phyloP scores from a whole-genome alignment of 805 yeast species.

The Pichia heedii region DNA sequence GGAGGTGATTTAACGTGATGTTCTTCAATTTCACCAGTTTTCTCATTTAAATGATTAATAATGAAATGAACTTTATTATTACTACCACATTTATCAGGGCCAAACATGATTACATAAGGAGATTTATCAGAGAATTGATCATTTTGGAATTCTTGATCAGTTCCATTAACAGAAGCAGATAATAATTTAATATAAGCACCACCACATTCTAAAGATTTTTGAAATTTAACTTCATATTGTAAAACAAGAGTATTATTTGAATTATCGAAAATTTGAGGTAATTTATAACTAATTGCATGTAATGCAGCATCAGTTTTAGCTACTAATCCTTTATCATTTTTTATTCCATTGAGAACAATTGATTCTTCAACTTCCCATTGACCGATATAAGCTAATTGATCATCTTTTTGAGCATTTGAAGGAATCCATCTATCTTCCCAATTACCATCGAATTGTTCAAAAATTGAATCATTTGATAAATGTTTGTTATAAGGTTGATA shows the following conservation, averaged over 20 bases:
- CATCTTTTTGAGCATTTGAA: constrained; percentile 47
- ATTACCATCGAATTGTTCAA: constrained; percentile 53
- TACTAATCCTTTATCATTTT: constrained; percentile 67
- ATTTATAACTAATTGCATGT: constrained; percentile 66
- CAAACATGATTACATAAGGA: constrained; percentile 84
- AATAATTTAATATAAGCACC: constrained; percentile 83
- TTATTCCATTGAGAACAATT: constrained; percentile 46
- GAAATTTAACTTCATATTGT: constrained; percentile 84
- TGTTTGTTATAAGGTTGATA: constrained; percentile 27
- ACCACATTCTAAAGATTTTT: constrained; percentile 72
- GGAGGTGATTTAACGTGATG: constrained; percentile 65
- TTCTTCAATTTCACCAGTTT: constrained; percentile 51
- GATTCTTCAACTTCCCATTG: constrained; percentile 69
- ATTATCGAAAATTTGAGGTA: constrained; percentile 52
- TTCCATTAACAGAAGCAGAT: constrained; percentile 31
- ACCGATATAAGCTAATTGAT: constrained; percentile 55
- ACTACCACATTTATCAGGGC: constrained; percentile 86
- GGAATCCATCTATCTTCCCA: constrained; percentile 44
- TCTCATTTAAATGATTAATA: constrained; percentile 47
- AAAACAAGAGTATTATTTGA: constrained; percentile 60
- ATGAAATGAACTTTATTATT: constrained; percentile 76
- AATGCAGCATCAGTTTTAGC: constrained; percentile 68
- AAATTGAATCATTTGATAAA: constrained; percentile 39
- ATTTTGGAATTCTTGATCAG: constrained; percentile 16
- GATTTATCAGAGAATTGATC: constrained; percentile 51